These are phyloP conservation scores for Kernera saxatilis DNA, from an alignment of 345 rosid species.

Conservation along the genomic window DNA sequence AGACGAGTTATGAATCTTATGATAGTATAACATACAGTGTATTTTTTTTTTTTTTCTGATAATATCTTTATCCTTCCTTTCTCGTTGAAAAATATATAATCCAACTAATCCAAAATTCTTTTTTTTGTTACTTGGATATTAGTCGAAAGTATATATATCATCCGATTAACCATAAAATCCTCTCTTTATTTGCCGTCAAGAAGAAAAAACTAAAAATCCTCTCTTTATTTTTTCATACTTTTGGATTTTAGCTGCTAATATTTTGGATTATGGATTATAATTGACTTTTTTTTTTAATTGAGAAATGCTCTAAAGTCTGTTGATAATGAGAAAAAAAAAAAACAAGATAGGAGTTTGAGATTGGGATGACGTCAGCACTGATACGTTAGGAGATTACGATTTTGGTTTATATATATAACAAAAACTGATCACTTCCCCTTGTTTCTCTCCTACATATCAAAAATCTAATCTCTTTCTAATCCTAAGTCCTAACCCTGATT, in stretches of 20 bases:
- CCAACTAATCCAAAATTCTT: too few species aligned
- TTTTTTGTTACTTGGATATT: too few species aligned
- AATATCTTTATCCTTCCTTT: not conserved
- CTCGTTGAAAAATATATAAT: not conserved
- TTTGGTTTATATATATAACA: not conserved
- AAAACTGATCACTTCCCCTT: constrained; percentile 16
- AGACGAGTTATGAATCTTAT: not conserved
- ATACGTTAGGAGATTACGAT: constrained; percentile 14
- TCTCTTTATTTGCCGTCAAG: too few species aligned
- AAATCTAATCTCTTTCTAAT: not conserved
- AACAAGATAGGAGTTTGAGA: not conserved
- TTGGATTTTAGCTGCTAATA: not conserved
- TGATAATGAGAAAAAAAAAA: not conserved
- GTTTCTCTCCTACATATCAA: not conserved
- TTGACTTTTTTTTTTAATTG: too few species aligned
- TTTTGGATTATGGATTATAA: too few species aligned
- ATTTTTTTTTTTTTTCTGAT: not conserved
- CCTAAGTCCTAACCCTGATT: constrained; percentile 5
- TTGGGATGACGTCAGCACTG: constrained; percentile 19
- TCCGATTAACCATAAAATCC: not conserved
- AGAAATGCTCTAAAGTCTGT: not conserved
- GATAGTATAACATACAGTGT: too few species aligned
- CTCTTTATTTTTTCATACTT: not conserved
- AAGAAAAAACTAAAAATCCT: too few species aligned
- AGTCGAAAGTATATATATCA: not conserved